A percentile compares a stretch with the other conserved stretches of the same genome.
Evolutionary conservation across 495 filamentous ascomycete species (phyloP).

Genomic region (Astrothelium macrocarpum): DNA sequence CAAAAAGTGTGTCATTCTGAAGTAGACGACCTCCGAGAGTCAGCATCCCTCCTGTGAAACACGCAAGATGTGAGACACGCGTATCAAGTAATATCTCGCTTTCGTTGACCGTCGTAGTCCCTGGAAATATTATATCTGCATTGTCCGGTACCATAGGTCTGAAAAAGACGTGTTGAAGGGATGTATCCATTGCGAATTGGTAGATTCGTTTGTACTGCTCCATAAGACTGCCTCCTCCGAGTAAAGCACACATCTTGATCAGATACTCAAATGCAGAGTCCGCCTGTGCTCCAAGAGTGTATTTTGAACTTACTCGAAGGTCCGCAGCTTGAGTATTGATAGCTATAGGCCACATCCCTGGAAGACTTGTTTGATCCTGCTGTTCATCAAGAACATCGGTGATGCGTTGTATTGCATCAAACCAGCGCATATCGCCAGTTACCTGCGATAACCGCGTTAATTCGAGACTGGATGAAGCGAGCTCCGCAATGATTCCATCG

Average conservation of each 20-base stretch:
- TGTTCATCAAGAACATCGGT: conserved; percentile 25
- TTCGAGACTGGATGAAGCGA: conserved; percentile 34
- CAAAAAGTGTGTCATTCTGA: conserved; percentile 42
- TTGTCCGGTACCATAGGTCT: conserved; percentile 36
- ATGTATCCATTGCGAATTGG: conserved; percentile 28
- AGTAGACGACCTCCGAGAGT: conserved; percentile 47
- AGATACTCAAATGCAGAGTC: conserved; percentile 36
- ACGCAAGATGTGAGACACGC: conserved; percentile 45
- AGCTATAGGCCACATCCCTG: conserved; percentile 31
- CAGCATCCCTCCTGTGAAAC: conserved; percentile 50
- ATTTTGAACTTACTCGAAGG: conserved; percentile 15
- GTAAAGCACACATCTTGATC: conserved; percentile 37
- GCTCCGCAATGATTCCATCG: conserved; percentile 23
- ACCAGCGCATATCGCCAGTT: conserved; percentile 29
- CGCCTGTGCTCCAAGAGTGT: conserved; percentile 31
- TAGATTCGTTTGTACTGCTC: conserved; percentile 39
- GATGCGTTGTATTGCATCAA: conserved; percentile 31
- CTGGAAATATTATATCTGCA: conserved; percentile 33
- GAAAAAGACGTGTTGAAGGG: conserved; percentile 36
- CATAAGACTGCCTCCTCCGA: conserved; percentile 25
- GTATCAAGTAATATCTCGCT: conserved; percentile 23
- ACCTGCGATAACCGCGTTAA: conserved; percentile 34
- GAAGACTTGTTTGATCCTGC: conserved; percentile 29
- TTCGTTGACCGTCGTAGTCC: conserved; percentile 18
- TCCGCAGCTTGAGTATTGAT: conserved; percentile 19